These are phyloP conservation scores for Asterella californica DNA, from an alignment of 225 moss, liverwort and hornwort species.

Conservation along the genomic window DNA sequence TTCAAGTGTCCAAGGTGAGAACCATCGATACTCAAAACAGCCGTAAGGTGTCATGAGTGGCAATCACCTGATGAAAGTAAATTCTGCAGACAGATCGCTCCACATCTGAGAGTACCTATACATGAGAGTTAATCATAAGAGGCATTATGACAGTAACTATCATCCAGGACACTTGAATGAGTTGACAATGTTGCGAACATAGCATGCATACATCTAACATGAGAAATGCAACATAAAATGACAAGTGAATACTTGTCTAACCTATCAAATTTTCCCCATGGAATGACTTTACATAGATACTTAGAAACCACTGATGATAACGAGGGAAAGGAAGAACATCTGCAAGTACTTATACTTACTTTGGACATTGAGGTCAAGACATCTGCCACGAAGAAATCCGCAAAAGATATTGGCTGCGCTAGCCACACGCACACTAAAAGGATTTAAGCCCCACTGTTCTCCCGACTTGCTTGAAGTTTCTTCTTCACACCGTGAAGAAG, in stretches of 20 bases:
- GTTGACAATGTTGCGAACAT: neutral
- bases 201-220: neutral
- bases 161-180: too few relatives aligned
- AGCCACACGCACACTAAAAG: conserved; percentile 15
- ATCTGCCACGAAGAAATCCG: conserved; percentile 97
- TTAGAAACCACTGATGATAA: neutral
- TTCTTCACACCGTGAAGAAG: too few relatives aligned
- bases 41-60: neutral
- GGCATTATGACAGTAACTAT: too few relatives aligned
- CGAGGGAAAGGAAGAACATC: neutral
- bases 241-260: neutral
- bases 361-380: conserved; percentile 91
- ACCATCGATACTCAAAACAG: neutral
- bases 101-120: conserved; percentile 90
- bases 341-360: conserved; percentile 28
- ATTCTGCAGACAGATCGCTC: conserved; percentile 94
- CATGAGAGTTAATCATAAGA: neutral
- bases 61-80: conserved; percentile 79
- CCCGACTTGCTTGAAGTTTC: too few relatives aligned
- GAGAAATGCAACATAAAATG: neutral
- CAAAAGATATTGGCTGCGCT: conserved; percentile 87
- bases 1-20: neutral
- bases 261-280: neutral
- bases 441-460: conserved; percentile 6
- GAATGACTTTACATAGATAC: neutral